phyloP scores from a whole-genome alignment of 2,329 filamentous ascomycete genomes.

The Ambrosiella xylebori region DNA sequence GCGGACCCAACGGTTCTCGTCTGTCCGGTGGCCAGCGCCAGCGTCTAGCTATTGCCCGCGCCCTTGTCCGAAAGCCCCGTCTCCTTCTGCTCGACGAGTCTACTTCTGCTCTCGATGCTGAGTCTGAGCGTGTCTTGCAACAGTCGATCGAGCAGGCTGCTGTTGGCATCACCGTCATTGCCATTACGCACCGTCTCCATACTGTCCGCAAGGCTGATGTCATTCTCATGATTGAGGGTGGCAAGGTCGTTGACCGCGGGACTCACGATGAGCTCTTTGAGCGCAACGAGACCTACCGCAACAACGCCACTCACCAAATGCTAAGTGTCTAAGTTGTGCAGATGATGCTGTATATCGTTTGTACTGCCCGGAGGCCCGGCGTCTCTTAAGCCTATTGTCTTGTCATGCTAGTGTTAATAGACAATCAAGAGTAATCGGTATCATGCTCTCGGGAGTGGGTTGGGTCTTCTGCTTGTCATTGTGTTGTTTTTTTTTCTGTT shows the following conservation, averaged over 20 bases:
- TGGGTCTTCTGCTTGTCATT: neutral
- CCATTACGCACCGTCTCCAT: conserved; percentile 39
- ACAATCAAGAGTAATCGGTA: neutral
- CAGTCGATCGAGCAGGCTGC: conserved; percentile 44
- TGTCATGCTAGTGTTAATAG: neutral
- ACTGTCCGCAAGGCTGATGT: conserved; percentile 39
- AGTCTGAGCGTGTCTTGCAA: conserved; percentile 49
- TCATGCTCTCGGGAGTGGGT: neutral
- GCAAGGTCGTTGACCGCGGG: conserved; percentile 33
- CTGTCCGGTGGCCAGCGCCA: conserved; percentile 69
- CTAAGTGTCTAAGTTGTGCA: conserved; percentile 16
- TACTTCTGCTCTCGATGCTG: conserved; percentile 59
- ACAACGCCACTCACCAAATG: conserved; percentile 36
- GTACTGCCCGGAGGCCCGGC: neutral
- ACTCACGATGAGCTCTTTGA: conserved; percentile 36
- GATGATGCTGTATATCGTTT: neutral
- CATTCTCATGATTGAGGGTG: conserved; percentile 40
- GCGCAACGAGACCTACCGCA: conserved; percentile 33
- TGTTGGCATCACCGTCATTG: conserved; percentile 37
- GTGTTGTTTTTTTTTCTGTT: neutral
- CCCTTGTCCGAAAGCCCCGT: conserved; percentile 52
- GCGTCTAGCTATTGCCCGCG: conserved; percentile 60
- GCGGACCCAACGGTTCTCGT: conserved; percentile 55
- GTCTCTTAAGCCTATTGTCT: neutral
- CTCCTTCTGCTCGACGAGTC: conserved; percentile 69